A percentile compares a stretch with the other conserved stretches of the same genome.
phyloP scores from a whole-genome alignment of 2,329 filamentous ascomycete species.

The Trichoderma endophyticum region DNA sequence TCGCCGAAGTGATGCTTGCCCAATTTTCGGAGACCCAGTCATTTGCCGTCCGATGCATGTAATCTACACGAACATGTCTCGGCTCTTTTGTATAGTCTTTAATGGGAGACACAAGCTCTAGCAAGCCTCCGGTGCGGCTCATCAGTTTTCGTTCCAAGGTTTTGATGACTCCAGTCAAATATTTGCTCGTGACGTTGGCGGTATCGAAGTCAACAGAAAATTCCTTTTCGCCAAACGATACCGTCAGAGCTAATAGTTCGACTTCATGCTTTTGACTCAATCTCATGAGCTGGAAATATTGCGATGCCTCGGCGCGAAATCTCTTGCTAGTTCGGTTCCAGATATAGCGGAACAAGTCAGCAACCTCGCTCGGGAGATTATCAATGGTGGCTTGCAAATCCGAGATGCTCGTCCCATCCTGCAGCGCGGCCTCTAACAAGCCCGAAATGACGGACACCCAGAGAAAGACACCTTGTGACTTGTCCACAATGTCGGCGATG shows the following conservation, averaged over 20 bases:
- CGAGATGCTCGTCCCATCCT: neutral
- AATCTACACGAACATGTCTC: neutral
- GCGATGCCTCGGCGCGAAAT: neutral
- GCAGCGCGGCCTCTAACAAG: neutral
- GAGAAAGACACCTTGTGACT: neutral
- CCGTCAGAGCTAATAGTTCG: fast-evolving
- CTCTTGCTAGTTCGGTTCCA: neutral
- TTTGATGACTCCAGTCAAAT: neutral
- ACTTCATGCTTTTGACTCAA: fast-evolving
- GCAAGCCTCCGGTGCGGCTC: neutral
- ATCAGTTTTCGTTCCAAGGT: neutral
- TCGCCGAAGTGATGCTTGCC: neutral
- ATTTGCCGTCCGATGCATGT: neutral
- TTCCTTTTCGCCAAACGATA: neutral
- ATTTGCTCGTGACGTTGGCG: fast-evolving
- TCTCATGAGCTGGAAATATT: neutral
- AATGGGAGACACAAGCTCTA: neutral
- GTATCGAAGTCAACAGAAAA: neutral
- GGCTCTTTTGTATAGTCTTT: fast-evolving
- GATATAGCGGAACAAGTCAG: neutral
- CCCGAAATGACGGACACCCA: neutral
- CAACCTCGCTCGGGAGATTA: neutral
- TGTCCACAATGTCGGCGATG: neutral
- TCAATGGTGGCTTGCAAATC: neutral
- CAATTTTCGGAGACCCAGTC: neutral